A percentile compares a stretch with the other conserved stretches of the same genome.
Conservation (phyloP, 208 protist genomes). For the Porcisia hertigi region DNA sequence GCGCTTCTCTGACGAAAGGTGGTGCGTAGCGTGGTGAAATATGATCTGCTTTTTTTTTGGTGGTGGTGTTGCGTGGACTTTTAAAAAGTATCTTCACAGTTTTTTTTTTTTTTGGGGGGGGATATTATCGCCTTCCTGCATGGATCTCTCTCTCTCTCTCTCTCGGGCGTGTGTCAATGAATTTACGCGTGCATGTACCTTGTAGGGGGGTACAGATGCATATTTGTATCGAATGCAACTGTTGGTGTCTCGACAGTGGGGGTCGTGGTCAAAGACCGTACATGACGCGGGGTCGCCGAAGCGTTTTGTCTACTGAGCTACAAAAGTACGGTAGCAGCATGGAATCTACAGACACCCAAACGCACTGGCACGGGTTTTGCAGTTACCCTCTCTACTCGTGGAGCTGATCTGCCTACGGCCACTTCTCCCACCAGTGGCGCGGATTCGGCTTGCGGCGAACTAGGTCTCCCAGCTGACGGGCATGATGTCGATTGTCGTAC, state of each 20-base stretch:
- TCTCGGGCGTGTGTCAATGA: neutral
- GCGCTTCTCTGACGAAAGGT: neutral
- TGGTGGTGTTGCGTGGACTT: neutral
- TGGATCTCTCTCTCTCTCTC: neutral
- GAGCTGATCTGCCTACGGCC: neutral
- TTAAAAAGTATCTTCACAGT: conserved; percentile 8
- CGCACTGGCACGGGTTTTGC: neutral
- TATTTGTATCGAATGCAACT: neutral
- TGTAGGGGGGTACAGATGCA: neutral
- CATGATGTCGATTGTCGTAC: neutral
- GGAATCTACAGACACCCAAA: neutral
- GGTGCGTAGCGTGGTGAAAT: neutral
- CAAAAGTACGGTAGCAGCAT: neutral
- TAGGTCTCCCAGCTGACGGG: neutral
- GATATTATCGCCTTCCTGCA: neutral
- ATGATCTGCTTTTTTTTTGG: neutral
- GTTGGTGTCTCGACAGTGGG: neutral
- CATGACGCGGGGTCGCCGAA: neutral
- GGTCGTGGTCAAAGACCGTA: neutral
- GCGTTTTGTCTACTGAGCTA: neutral
- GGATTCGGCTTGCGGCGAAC: neutral
- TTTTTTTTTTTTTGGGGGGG: neutral
- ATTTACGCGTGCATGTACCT: neutral
- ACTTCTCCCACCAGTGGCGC: neutral
- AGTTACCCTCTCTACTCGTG: neutral